Percentiles rank a stretch among this genome's conserved stretches.
These are phyloP conservation scores for Grosmannia serpens DNA, from an alignment of 2,329 filamentous ascomycete species.

Conservation along the genomic window DNA sequence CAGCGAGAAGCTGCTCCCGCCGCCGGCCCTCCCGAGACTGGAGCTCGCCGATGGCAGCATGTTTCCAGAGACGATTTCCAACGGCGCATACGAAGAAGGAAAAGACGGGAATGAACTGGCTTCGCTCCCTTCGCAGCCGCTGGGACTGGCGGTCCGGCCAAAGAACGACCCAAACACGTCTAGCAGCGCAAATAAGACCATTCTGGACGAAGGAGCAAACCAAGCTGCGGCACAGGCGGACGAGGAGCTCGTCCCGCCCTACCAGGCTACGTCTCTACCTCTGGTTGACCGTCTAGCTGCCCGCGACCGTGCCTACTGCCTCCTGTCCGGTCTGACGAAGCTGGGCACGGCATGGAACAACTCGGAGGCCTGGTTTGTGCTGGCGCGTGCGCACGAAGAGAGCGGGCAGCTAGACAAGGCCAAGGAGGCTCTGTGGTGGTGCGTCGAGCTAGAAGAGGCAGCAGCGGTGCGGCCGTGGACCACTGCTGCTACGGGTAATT, in stretches of 20 bases:
- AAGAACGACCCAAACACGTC: not conserved
- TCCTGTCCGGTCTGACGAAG: slow-evolving; percentile 75
- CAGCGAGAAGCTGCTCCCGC: slow-evolving; percentile 52
- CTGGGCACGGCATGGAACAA: slow-evolving; percentile 82
- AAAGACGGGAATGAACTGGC: not conserved
- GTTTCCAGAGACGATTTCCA: slow-evolving; percentile 12
- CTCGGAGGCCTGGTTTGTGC: slow-evolving; percentile 83
- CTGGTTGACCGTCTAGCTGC: slow-evolving; percentile 76
- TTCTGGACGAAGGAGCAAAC: not conserved
- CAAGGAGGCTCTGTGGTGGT: slow-evolving; percentile 94
- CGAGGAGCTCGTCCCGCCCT: slow-evolving; percentile 29
- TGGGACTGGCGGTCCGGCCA: slow-evolving; percentile 28
- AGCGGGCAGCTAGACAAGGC: slow-evolving; percentile 77
- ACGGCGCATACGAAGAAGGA: not conserved
- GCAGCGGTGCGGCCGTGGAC: slow-evolving; percentile 71
- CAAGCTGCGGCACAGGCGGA: not conserved
- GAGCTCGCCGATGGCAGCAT: slow-evolving; percentile 20
- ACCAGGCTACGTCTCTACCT: slow-evolving; percentile 51
- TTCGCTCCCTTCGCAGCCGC: slow-evolving; percentile 30
- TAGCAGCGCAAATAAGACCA: not conserved
- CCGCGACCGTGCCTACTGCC: slow-evolving; percentile 74
- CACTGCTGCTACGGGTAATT: slow-evolving; percentile 54
- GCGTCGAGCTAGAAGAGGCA: slow-evolving; percentile 84
- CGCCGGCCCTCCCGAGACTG: slow-evolving; percentile 38
- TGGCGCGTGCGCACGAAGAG: slow-evolving; percentile 80